Evolutionary conservation across 768 basidiomycete genomes (phyloP).

Genomic region (Neoboletus brunneissimus): DNA sequence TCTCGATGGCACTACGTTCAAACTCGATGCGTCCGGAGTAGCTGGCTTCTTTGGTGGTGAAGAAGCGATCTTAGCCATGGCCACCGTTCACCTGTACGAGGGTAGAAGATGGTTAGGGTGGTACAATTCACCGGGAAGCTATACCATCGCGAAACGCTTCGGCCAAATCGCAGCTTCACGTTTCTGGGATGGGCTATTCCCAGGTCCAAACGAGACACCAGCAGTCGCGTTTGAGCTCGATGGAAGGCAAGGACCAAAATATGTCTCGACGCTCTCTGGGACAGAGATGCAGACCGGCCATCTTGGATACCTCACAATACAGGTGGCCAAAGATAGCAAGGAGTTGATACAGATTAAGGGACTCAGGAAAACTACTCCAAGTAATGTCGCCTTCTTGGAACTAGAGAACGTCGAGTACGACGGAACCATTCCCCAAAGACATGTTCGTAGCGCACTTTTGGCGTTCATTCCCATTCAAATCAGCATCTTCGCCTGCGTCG

Average conservation of each 20-base stretch:
- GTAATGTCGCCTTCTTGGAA: constrained; percentile 23
- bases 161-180: constrained; percentile 28
- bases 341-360: not conserved
- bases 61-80: constrained; percentile 38
- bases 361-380: constrained; percentile 15
- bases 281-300: constrained; percentile 31
- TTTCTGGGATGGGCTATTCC: constrained; percentile 34
- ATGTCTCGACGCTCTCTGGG: constrained; percentile 28
- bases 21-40: constrained; percentile 31
- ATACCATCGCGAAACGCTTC: constrained; percentile 32
- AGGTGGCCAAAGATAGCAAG: constrained; percentile 8
- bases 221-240: constrained; percentile 29
- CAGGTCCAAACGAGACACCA: constrained; percentile 28
- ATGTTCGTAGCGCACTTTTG: constrained; percentile 9
- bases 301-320: constrained; percentile 28
- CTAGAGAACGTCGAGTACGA: constrained; percentile 23
- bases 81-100: constrained; percentile 32
- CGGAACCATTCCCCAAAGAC: constrained; percentile 1
- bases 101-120: constrained; percentile 35
- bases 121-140: constrained; percentile 39
- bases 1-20: constrained; percentile 8
- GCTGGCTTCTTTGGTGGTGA: constrained; percentile 39
- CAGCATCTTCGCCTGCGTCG: constrained; percentile 23
- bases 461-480: constrained; percentile 23
- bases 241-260: constrained; percentile 28